Percentiles rank a stretch among this genome's conserved stretches.
phyloP scores from a whole-genome alignment of 2,329 filamentous ascomycete species.

The Hymenoscyphus fraxineus region DNA sequence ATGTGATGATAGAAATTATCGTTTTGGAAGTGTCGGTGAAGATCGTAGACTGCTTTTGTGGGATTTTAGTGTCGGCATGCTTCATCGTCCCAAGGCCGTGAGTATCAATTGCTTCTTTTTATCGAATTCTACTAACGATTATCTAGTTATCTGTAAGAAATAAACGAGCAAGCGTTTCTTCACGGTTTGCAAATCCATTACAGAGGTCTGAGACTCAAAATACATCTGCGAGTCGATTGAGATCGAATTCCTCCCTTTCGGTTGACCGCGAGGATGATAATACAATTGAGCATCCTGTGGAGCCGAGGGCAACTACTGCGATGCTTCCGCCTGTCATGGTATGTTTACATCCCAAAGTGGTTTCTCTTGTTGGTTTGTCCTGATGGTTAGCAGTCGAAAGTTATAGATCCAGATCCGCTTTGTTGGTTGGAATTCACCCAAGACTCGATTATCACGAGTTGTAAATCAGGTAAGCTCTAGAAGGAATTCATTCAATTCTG shows the following conservation, averaged over 20 bases:
- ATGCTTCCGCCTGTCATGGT: slow-evolving; percentile 89
- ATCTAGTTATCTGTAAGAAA: slow-evolving; percentile 52
- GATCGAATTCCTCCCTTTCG: slow-evolving; percentile 68
- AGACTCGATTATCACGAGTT: slow-evolving; percentile 87
- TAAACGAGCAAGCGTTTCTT: slow-evolving; percentile 45
- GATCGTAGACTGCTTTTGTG: slow-evolving; percentile 87
- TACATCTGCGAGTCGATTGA: slow-evolving; percentile 55
- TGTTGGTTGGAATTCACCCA: slow-evolving; percentile 93
- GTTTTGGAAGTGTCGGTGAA: slow-evolving; percentile 93
- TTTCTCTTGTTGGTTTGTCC: slow-evolving; percentile 17
- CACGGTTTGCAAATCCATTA: slow-evolving; percentile 44
- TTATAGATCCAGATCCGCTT: slow-evolving; percentile 79
- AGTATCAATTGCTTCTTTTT: slow-evolving; percentile 33
- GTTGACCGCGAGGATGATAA: slow-evolving; percentile 50
- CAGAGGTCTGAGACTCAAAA: slow-evolving; percentile 61
- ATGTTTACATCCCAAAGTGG: slow-evolving; percentile 31
- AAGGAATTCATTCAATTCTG: not conserved
- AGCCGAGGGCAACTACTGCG: slow-evolving; percentile 77
- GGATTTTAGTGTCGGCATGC: slow-evolving; percentile 97
- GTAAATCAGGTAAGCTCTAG: slow-evolving; percentile 70
- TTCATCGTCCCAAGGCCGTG: slow-evolving; percentile 83
- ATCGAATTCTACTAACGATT: slow-evolving; percentile 18
- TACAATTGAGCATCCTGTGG: slow-evolving; percentile 72
- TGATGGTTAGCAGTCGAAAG: slow-evolving; percentile 60
- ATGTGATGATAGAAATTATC: slow-evolving; percentile 91